phyloP scores from a whole-genome alignment of 352 stramenopile genomes.

The Elongisporangium prolatum region DNA sequence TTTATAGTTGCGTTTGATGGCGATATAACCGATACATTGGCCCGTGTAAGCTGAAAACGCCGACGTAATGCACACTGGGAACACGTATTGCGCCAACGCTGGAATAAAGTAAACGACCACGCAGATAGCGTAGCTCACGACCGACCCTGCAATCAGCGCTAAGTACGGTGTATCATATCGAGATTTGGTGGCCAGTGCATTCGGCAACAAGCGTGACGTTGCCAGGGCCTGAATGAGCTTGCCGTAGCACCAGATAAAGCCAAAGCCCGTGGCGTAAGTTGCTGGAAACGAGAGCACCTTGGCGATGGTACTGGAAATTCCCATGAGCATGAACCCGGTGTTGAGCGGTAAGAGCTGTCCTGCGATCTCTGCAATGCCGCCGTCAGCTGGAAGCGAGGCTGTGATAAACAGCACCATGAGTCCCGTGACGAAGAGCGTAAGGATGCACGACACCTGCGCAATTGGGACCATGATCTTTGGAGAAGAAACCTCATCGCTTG shows the following conservation, averaged over 20 bases:
- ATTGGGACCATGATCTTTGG: slow-evolving; percentile 20
- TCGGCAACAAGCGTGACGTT: slow-evolving; percentile 28
- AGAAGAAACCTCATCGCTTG: slow-evolving; percentile 7
- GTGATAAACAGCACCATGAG: slow-evolving; percentile 30
- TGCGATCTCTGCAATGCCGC: slow-evolving; percentile 16
- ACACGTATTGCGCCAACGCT: slow-evolving; percentile 17
- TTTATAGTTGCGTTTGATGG: slow-evolving; percentile 33
- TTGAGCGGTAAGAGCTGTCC: slow-evolving; percentile 24
- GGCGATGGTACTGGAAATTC: slow-evolving; percentile 8
- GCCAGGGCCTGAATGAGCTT: slow-evolving; percentile 50
- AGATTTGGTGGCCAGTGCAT: slow-evolving; percentile 18
- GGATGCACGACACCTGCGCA: slow-evolving; percentile 34
- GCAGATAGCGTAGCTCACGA: slow-evolving; percentile 28
- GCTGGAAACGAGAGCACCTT: slow-evolving; percentile 38
- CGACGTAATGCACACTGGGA: slow-evolving; percentile 28
- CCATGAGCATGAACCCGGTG: slow-evolving; percentile 30
- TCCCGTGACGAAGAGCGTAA: slow-evolving; percentile 34
- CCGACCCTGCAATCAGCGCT: slow-evolving; percentile 17
- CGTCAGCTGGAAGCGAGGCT: slow-evolving; percentile 15
- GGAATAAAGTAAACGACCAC: slow-evolving; percentile 24
- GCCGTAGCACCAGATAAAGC: slow-evolving; percentile 45
- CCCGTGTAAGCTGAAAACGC: slow-evolving; percentile 38
- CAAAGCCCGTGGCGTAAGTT: slow-evolving; percentile 37
- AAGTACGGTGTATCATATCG: slow-evolving; percentile 14
- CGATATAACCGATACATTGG: slow-evolving; percentile 38